Conservation (phyloP, 352 stramenopile genomes). For the Peronospora destructor region DNA sequence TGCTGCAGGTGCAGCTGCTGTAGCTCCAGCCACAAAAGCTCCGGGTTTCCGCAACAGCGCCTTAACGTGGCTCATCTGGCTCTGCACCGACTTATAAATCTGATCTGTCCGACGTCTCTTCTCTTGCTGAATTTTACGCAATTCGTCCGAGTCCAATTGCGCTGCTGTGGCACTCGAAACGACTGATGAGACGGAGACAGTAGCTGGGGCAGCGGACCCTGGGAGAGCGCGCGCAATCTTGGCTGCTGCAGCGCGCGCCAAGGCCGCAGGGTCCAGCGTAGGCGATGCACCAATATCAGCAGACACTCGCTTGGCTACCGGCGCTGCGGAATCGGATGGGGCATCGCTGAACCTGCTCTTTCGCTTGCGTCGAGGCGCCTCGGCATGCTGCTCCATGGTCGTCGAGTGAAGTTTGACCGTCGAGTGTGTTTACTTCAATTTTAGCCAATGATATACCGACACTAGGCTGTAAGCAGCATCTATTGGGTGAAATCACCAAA, state of each 20-base stretch:
- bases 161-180: conserved; percentile 3
- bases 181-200: background rate
- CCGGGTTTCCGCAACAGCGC: conserved; percentile 49
- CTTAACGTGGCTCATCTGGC: conserved; percentile 78
- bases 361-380: conserved; percentile 52
- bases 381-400: conserved; percentile 25
- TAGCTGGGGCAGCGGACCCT: conserved; percentile 6
- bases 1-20: background rate
- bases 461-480: background rate
- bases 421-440: background rate
- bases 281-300: background rate
- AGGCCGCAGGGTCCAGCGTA: conserved; percentile 41
- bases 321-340: conserved; percentile 16
- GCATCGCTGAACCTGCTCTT: conserved; percentile 82
- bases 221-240: conserved; percentile 69
- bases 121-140: conserved; percentile 40
- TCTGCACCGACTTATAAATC: conserved; percentile 80
- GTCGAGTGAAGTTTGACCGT: background rate
- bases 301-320: conserved; percentile 14
- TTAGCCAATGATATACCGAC: conserved; percentile 1
- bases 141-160: conserved; percentile 26
- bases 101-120: conserved; percentile 60
- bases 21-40: conserved; percentile 4
- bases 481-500: background rate
- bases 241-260: conserved; percentile 61